phyloP scores from a whole-genome alignment of 768 basidiomycete species.

The Tephrocybe sp. region DNA sequence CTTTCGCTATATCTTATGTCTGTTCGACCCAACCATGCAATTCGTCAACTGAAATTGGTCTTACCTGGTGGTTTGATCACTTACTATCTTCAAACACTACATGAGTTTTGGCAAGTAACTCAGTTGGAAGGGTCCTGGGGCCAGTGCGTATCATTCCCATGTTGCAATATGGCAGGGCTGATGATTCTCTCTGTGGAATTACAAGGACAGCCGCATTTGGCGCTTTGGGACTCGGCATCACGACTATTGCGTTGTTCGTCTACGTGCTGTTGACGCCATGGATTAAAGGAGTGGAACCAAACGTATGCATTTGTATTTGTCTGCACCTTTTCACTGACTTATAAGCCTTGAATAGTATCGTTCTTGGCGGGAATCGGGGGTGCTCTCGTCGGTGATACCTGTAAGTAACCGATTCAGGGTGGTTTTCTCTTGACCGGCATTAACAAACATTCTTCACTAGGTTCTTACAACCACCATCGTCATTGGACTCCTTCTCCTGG shows the following conservation, averaged over 20 bases:
- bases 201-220: slow-evolving; percentile 52
- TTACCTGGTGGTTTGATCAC: slow-evolving; percentile 67
- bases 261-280: slow-evolving; percentile 70
- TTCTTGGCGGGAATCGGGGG: slow-evolving; percentile 69
- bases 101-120: slow-evolving; percentile 45
- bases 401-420: slow-evolving; percentile 26
- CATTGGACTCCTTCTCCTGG: slow-evolving; percentile 62
- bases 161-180: neutral
- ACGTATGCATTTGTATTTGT: slow-evolving; percentile 46
- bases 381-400: slow-evolving; percentile 67
- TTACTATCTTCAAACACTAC: slow-evolving; percentile 56
- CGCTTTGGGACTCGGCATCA: slow-evolving; percentile 51
- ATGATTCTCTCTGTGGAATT: neutral
- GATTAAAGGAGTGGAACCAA: slow-evolving; percentile 62
- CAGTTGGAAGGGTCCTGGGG: slow-evolving; percentile 45
- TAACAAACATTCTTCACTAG: slow-evolving; percentile 22
- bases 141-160: slow-evolving; percentile 38
- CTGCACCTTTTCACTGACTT: too few species aligned
- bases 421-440: neutral
- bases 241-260: slow-evolving; percentile 69
- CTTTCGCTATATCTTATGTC: slow-evolving; percentile 13
- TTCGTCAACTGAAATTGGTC: slow-evolving; percentile 72
- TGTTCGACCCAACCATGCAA: slow-evolving; percentile 41
- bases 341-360: slow-evolving; percentile 48
- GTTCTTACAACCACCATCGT: slow-evolving; percentile 67